These are phyloP conservation scores for Suillus subluteus DNA, from an alignment of 768 basidiomycete genomes.

Conservation along the genomic window DNA sequence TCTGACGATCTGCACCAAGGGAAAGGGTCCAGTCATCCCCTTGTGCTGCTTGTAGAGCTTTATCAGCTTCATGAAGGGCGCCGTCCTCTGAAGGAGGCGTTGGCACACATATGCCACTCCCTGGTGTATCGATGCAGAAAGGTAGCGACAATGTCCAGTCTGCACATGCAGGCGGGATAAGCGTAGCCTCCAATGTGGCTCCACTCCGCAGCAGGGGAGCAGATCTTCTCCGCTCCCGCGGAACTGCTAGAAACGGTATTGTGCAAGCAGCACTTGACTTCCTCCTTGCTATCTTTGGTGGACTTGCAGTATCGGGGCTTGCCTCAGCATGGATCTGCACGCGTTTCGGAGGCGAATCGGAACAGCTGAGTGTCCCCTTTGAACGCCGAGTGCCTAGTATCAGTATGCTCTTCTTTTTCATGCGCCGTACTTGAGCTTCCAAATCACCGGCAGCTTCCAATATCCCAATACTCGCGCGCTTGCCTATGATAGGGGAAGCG, in stretches of 20 bases:
- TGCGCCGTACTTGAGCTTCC: constrained; percentile 14
- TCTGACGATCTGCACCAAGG: constrained; percentile 34
- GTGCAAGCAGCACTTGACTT: constrained; percentile 28
- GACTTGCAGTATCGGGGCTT: constrained; percentile 11
- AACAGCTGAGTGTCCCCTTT: constrained; percentile 23
- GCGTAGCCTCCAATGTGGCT: neutral
- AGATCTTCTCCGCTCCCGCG: constrained; percentile 34
- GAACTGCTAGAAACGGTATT: constrained; percentile 23
- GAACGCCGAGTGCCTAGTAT: constrained; percentile 30
- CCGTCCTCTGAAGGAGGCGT: constrained; percentile 11
- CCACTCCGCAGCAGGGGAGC: constrained; percentile 28
- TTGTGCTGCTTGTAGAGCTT: constrained; percentile 14
- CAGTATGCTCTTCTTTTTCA: constrained; percentile 31
- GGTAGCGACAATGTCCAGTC: constrained; percentile 38
- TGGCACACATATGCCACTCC: constrained; percentile 14
- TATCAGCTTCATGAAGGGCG: constrained; percentile 9
- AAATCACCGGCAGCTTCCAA: constrained; percentile 31
- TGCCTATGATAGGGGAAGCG: constrained; percentile 3
- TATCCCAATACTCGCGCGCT: constrained; percentile 32
- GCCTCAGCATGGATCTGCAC: constrained; percentile 34
- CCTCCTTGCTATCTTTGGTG: constrained; percentile 22
- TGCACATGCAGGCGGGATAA: constrained; percentile 1
- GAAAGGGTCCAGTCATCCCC: constrained; percentile 34
- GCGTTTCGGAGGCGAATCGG: constrained; percentile 21
- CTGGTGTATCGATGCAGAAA: constrained; percentile 31